Base-by-base conservation (phyloP, 176 grass and related monocot genomes). In the Metroxylon sagu region DNA sequence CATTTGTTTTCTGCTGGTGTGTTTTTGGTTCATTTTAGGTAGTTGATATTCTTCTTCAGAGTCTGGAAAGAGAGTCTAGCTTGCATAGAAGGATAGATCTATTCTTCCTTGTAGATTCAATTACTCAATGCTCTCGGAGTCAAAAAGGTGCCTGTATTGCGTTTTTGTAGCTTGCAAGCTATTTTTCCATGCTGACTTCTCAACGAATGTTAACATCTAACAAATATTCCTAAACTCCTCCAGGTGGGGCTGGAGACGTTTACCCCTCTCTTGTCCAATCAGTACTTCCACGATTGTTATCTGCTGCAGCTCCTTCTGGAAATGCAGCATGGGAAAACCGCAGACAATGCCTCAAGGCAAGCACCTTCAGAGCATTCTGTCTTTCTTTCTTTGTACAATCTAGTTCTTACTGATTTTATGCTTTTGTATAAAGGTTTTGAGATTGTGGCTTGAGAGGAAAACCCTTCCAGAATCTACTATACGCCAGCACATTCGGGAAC, bases 31-130 rank as follows among this genome's bases (percentile, higher is more conserved):
- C 53, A 67, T 16, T 55, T 28, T 83, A 97, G 92, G 92, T 91
- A 62, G 82, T 97, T 70, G 92, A 97, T 75, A 79, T 91, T 64
- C 81, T 91, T 71, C 77, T 97, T 29, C 87, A 97, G 64, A 72
- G 73, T 59, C 27, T 97, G 62, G 87, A 97, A 80, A 97, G 78
- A 19, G 87, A 97, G 77, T 76, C 81, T 26, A 82, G 79, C 79
- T 85, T 97, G 61, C 53, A 88, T 69, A 91, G 85, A 70, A 88
- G 92, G 55, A 83, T 97, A 15, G 92, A 97, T 59, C 61, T 91
- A 50, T 91, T 97, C 81, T 97, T 91, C 76, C 82, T 97, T 49
- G 92, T 97, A 0, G 87, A 97, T 91, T 97, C 92, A 70, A 97
- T 97, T 68, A 91, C 74, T 67, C 84, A 87, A 64, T 91, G 85